phyloP scores from a whole-genome alignment of 768 basidiomycete genomes.

The Suillus lakei region DNA sequence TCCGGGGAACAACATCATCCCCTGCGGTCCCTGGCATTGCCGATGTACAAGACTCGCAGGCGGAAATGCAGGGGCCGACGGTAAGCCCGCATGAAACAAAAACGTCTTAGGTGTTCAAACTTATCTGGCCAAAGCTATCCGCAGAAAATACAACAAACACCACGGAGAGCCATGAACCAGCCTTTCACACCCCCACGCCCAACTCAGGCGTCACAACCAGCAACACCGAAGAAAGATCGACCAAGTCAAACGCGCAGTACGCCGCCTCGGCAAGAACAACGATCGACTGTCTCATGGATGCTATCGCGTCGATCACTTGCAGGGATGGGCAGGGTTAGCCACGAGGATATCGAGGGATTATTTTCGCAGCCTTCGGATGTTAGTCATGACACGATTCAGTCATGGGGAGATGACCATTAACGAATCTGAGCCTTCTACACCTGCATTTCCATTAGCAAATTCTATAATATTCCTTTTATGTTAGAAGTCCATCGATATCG shows the following conservation, averaged over 20 bases:
- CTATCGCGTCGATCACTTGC: conserved; percentile 16
- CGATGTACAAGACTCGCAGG: neutral
- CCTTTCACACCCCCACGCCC: conserved; percentile 28
- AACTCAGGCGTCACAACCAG: conserved; percentile 22
- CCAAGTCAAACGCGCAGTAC: conserved; percentile 16
- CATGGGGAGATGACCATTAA: conserved; percentile 33
- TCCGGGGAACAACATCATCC: conserved; percentile 15
- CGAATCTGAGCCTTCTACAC: neutral
- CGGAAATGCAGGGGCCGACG: neutral
- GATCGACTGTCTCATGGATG: conserved; percentile 36
- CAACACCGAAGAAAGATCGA: conserved; percentile 31
- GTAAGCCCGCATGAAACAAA: conserved; percentile 1
- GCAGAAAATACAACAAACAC: neutral
- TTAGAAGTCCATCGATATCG: neutral
- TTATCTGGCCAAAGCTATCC: neutral
- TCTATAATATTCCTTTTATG: conserved; percentile 3
- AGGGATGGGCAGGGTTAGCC: conserved; percentile 13
- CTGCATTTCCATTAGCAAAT: conserved; percentile 21
- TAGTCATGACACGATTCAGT: conserved; percentile 42
- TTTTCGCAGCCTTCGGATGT: conserved; percentile 14
- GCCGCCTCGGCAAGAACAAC: conserved; percentile 21
- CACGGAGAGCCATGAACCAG: conserved; percentile 4
- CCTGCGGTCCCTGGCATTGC: neutral
- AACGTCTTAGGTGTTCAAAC: neutral
- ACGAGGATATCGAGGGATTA: conserved; percentile 13